A percentile compares a stretch with the other conserved stretches of the same genome.
Evolutionary conservation across 1,284 basidiomycete genomes (phyloP).

Genomic region (Ceratorhiza oryzae-sativae): DNA sequence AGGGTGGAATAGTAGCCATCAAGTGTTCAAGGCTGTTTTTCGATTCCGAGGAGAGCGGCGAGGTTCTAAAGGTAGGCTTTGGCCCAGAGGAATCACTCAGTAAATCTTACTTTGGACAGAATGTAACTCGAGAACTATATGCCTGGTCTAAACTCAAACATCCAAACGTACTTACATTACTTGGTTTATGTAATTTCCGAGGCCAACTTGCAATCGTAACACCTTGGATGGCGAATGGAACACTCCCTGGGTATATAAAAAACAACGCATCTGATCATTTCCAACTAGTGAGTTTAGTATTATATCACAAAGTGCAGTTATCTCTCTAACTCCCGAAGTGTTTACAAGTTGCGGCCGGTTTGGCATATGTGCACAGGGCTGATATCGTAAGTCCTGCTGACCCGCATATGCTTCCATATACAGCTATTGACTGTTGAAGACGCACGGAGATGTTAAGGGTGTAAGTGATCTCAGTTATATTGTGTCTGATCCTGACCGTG

Average conservation of each 20-base stretch:
- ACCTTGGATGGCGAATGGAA: conserved; percentile 10
- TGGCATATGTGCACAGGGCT: not conserved
- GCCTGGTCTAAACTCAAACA: conserved; percentile 14
- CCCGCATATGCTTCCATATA: not conserved
- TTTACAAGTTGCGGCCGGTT: conserved; percentile 1
- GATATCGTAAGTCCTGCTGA: not conserved
- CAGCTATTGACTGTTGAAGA: not conserved
- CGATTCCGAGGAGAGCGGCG: not conserved
- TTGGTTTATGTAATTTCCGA: not conserved
- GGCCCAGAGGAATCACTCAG: not conserved
- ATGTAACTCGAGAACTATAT: conserved; percentile 16
- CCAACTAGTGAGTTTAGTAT: not conserved
- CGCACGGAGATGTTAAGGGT: conserved; percentile 19
- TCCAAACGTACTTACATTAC: conserved; percentile 3
- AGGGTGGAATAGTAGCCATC: not conserved
- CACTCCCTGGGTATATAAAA: not conserved
- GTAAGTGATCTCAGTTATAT: not conserved
- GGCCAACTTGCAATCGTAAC: conserved; percentile 19
- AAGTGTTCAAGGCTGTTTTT: conserved; percentile 4
- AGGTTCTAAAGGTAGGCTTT: not conserved
- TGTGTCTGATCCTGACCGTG: not conserved
- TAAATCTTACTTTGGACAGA: not conserved
- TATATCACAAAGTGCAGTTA: not conserved
- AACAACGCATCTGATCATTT: not conserved
- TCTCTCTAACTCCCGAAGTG: not conserved